Base-by-base conservation (phyloP, 73 alveolate genomes). In the Stentor coeruleus region DNA sequence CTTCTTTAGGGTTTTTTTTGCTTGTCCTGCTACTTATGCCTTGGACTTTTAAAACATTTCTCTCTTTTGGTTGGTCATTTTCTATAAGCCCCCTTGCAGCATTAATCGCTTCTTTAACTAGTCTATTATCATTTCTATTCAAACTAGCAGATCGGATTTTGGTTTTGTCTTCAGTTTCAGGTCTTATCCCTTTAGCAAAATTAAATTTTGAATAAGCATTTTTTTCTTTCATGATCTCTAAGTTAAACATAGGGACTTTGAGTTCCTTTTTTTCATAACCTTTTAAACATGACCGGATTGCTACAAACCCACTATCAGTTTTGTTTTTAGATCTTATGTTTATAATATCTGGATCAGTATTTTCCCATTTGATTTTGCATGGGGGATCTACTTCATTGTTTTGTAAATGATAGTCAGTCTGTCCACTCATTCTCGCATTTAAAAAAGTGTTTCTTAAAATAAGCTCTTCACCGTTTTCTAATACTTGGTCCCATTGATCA, bases 361-460 rank as follows among this genome's bases (percentile, higher is more conserved):
- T 20, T 6, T 6, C 20, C 66, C 66, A 49, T 6, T 6, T 49
- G 66, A 49, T 6, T 20, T 49, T 49, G 6, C 28, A 49, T 6
- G 66, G 20, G 28, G 6, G 6, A 11, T 49, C 66, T 49, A 20
- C 6, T 49, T 6, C 6, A 49, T 49, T 20, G 66, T 6, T 11
- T 49, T 6, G 6, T 6, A 49, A 6, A 20, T 49, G 66, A 49
- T 49, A 49, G 66, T 49, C 66, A 11, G 66, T 49, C 66, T 6
- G 66, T 6, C 66, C 6, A 2, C 97, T 97, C 94, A 92, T 93
- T 41, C 88, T 83, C 38, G 98, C 94, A 82, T 93, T 93, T 39
- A 93, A 74, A 82, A 91, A 93, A 3, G 98, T 93, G 85, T 93
- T 93, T 66, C 97, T 89, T 20, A 93, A 85, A 6, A 93, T 85